These are phyloP conservation scores for Immersiella caudata DNA, from an alignment of 495 filamentous ascomycete species.

Conservation along the genomic window DNA sequence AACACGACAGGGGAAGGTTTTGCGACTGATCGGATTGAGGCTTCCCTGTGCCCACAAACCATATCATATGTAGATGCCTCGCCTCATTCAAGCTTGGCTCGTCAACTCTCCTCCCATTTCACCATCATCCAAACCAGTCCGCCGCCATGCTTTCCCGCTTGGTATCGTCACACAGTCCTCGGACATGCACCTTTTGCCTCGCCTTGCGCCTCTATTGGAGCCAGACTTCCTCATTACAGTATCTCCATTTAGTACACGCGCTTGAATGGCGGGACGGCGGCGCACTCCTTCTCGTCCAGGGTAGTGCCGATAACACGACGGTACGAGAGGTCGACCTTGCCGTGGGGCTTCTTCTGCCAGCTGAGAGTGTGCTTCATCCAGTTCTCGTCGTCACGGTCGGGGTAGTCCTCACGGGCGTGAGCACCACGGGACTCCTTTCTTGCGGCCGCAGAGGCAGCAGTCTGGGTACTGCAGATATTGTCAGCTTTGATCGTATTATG, in stretches of 20 bases:
- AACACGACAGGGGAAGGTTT: constrained; percentile 1
- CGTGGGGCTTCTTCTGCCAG: constrained; percentile 88
- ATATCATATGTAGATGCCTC: constrained; percentile 7
- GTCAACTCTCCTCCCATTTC: constrained; percentile 8
- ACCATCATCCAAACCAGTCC: not conserved
- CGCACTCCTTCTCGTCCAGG: constrained; percentile 87
- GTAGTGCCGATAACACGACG: constrained; percentile 75
- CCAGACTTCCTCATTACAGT: constrained; percentile 1
- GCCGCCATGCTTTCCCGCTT: constrained; percentile 1
- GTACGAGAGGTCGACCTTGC: constrained; percentile 76
- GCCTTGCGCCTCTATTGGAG: not conserved
- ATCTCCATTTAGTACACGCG: constrained; percentile 66
- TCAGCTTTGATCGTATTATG: constrained; percentile 26
- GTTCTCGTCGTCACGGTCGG: constrained; percentile 86
- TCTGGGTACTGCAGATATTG: constrained; percentile 64
- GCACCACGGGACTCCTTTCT: constrained; percentile 94
- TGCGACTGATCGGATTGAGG: not conserved
- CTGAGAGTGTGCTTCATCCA: constrained; percentile 99
- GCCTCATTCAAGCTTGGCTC: not conserved
- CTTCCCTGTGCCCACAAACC: not conserved
- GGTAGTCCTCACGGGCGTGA: constrained; percentile 93
- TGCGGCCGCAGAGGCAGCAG: constrained; percentile 79
- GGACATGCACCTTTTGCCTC: not conserved
- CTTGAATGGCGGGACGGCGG: constrained; percentile 85
- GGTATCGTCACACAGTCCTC: constrained; percentile 9